Conservation (phyloP, 2,329 filamentous ascomycete genomes). For the Rugonectria rugulosa region DNA sequence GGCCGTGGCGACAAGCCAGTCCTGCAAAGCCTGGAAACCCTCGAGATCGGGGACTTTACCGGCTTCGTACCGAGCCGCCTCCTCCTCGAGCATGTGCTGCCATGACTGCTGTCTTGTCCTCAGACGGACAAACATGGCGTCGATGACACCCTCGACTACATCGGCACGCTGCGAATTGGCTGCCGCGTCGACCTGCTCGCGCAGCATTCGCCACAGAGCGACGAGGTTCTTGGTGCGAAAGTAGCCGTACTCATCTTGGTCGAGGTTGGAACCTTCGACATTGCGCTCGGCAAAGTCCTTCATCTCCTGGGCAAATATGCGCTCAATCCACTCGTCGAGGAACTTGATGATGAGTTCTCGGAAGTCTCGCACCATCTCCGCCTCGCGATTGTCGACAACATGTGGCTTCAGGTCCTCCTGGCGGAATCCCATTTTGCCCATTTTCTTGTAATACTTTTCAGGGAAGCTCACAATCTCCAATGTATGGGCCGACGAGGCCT, state of each 20-base stretch:
- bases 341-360: constrained; percentile 93
- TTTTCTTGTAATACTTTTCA: constrained; percentile 95
- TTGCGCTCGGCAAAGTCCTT: constrained; percentile 82
- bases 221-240: constrained; percentile 91
- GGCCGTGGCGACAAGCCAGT: constrained; percentile 95
- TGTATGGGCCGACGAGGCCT: constrained; percentile 85
- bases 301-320: constrained; percentile 84
- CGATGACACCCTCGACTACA: constrained; percentile 92
- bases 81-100: constrained; percentile 88
- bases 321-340: constrained; percentile 96
- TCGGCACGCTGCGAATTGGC: constrained; percentile 85
- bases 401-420: constrained; percentile 82
- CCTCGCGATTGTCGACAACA: constrained; percentile 87
- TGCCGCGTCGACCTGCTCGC: constrained; percentile 88
- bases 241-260: constrained; percentile 87
- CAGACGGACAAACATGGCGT: constrained; percentile 92
- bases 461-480: constrained; percentile 94
- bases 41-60: constrained; percentile 63
- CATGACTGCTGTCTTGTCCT: constrained; percentile 84
- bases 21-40: constrained; percentile 81
- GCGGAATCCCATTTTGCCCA: constrained; percentile 85
- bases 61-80: constrained; percentile 76
- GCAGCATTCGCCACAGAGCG: constrained; percentile 97
- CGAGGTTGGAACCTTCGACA: constrained; percentile 77
- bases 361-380: constrained; percentile 92